Evolutionary conservation across 148 eudicot genomes (phyloP).

Genomic region (Suaeda aralocaspica): DNA sequence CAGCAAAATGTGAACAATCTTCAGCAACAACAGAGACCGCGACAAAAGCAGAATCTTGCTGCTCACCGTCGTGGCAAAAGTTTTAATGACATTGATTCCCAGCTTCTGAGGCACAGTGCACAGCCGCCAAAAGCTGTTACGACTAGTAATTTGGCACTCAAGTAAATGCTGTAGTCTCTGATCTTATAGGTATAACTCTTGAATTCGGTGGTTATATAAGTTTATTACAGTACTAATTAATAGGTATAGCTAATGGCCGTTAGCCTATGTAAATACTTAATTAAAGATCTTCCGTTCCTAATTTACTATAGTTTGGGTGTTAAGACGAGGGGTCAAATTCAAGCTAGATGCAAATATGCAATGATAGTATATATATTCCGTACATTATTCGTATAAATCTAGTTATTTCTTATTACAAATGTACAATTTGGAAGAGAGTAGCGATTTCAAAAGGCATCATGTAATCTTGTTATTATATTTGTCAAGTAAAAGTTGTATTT

Average conservation of each 20-base stretch:
- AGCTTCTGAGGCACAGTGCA: conserved; percentile 35
- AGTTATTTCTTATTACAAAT: neutral
- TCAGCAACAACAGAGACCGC: conserved; percentile 36
- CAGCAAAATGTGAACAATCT: conserved; percentile 40
- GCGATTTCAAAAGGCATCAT: neutral
- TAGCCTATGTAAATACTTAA: conserved; percentile 5
- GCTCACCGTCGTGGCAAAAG: conserved; percentile 50
- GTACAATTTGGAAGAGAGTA: neutral
- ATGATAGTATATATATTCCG: neutral
- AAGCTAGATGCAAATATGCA: neutral
- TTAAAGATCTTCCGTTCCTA: neutral
- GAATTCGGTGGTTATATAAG: neutral
- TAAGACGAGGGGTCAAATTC: neutral
- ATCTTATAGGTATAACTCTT: neutral
- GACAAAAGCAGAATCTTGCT: conserved; percentile 33
- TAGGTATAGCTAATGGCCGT: neutral
- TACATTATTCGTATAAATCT: neutral
- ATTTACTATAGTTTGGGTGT: neutral
- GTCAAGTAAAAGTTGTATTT: no score
- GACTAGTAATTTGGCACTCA: conserved; percentile 16
- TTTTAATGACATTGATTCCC: conserved; percentile 48
- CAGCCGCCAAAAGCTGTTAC: conserved; percentile 39
- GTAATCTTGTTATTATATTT: neutral
- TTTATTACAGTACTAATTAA: neutral
- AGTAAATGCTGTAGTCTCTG: neutral